Conservation (phyloP, 2,329 filamentous ascomycete genomes). For the Trichophyton benhamiae region DNA sequence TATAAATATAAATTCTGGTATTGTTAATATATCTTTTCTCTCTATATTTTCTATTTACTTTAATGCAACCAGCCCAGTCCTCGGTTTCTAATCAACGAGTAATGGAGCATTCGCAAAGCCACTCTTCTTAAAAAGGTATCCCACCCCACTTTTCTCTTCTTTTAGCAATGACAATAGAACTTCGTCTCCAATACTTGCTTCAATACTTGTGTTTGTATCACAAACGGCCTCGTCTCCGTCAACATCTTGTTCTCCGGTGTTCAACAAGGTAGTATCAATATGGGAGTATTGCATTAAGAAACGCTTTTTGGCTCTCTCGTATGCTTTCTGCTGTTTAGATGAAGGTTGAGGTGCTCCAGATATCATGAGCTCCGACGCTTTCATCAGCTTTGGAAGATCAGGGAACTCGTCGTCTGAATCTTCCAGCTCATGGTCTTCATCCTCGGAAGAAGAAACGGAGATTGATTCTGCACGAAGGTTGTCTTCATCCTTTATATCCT, state of each 20-base stretch:
- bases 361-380: slow-evolving; percentile 28
- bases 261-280: slow-evolving; percentile 28
- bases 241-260: slow-evolving; percentile 1
- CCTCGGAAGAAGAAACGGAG: slow-evolving; percentile 6
- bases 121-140: slow-evolving; percentile 30
- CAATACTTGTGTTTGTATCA: slow-evolving; percentile 11
- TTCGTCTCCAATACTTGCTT: slow-evolving; percentile 14
- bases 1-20: too few species aligned
- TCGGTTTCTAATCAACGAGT: neutral
- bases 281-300: slow-evolving; percentile 34
- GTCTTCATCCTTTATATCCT: slow-evolving; percentile 1
- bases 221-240: neutral
- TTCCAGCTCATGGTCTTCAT: slow-evolving; percentile 14
- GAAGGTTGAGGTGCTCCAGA: slow-evolving; percentile 12
- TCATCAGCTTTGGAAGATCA: slow-evolving; percentile 23
- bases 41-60: too few species aligned
- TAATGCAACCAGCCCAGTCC: too few species aligned
- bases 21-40: too few species aligned
- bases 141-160: slow-evolving; percentile 29
- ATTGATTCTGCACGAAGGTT: slow-evolving; percentile 7
- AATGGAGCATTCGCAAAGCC: slow-evolving; percentile 5
- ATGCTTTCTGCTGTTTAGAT: slow-evolving; percentile 5
- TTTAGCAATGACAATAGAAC: slow-evolving; percentile 24
- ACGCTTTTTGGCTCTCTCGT: slow-evolving; percentile 26
- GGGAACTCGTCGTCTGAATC: slow-evolving; percentile 14